Base-by-base conservation (phyloP, 1,284 basidiomycete genomes). In the Hypsizygus ulmarius region DNA sequence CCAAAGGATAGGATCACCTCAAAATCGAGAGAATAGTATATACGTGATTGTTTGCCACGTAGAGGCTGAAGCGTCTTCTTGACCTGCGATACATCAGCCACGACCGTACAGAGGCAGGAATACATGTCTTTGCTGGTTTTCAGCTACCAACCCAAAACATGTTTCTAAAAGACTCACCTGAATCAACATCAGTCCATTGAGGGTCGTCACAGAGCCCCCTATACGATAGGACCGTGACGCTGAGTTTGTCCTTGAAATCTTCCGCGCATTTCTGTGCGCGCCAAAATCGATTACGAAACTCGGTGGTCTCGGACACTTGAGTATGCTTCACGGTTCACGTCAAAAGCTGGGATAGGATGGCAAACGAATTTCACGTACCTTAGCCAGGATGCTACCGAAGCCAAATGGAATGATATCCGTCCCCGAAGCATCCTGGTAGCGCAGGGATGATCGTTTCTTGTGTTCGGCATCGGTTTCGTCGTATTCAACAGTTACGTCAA, bases 1-100 rank as follows among this genome's bases (percentile, higher is more conserved):
- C 75, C 76, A 39, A 78, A 72, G 9, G 72, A 53, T 28, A 77
- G 50, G 12, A 77, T 58, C 3, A 78, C 56, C 11, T 71, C 66
- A 48, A 67, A 70, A 1, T 62, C 51, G 11, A 72, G 45, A 5
- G 50, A 39, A 38, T 69, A 74, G 47, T 73, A 74, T 15, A 48
- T 36, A 7, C 53, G 55, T 3, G 51, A 56, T 32, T 47, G 30
- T 43, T 42, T 41, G 14, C 3, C 42, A 41, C 25, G 47, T 54
- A 5, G 48, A 55, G 16, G 49, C 7, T 15, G 11, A 14, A 30
- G 19, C 8, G 21, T 12, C n/a, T 11, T 10, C 11, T 18, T 5
- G 27, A 32, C n/a, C n/a, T n/a, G 12, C 5, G n/a, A 15, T 12
- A 12, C 32, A 34, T 34, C 32, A 12, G 9, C 3, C 12, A 34